Conservation (phyloP, 2,329 filamentous ascomycete species). For the Colletotrichum sojae region DNA sequence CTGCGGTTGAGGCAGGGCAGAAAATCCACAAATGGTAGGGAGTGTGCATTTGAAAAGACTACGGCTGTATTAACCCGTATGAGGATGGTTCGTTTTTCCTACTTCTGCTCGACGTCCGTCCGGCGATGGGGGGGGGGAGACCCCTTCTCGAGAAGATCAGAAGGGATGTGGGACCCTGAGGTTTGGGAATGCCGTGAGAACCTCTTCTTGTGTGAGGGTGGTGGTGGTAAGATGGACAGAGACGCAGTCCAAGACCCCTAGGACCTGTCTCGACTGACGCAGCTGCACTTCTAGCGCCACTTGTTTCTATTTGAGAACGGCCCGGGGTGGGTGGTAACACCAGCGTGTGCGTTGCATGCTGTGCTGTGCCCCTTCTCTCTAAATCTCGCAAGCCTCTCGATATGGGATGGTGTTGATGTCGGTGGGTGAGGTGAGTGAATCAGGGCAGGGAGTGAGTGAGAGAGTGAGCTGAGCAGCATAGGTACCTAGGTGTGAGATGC, state of each 20-base stretch:
- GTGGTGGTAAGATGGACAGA: neutral
- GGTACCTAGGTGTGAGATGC: neutral
- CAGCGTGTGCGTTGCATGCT: neutral
- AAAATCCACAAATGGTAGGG: constrained; percentile 1
- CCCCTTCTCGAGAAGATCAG: no score
- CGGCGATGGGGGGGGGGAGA: no score
- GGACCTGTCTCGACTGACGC: neutral
- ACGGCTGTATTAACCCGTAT: no score
- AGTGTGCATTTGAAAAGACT: constrained; percentile 18
- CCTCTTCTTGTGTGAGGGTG: neutral
- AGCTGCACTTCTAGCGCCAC: constrained; percentile 12
- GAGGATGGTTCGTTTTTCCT: no score
- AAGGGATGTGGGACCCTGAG: constrained; percentile 16
- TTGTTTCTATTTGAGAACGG: constrained; percentile 18
- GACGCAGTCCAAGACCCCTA: no score
- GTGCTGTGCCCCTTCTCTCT: neutral
- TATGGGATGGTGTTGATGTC: constrained; percentile 11
- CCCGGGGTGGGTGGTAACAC: neutral
- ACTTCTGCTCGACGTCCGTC: no score
- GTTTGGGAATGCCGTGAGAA: neutral
- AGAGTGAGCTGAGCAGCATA: neutral
- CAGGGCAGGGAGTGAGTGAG: neutral
- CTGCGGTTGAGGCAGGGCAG: neutral
- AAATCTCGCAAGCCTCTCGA: neutral
- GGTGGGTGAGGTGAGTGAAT: constrained; percentile 32